These are phyloP conservation scores for Purpureocillium takamizusanense DNA, from an alignment of 2,329 filamentous ascomycete genomes.

Conservation along the genomic window DNA sequence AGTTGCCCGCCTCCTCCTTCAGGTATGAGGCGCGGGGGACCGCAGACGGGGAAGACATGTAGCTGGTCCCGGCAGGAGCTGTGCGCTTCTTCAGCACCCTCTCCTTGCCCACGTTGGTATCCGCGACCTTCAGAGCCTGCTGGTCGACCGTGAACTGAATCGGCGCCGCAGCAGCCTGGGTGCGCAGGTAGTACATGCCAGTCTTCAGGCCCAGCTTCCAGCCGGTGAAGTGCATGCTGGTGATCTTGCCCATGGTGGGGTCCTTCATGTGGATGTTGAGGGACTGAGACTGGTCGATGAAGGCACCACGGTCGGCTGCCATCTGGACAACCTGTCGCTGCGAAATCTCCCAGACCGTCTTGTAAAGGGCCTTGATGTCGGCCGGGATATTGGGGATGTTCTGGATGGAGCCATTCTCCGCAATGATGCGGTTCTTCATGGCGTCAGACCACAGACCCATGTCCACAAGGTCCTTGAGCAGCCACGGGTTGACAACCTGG, in stretches of 20 bases:
- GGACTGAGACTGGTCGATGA: conserved; percentile 98
- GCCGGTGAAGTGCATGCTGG: conserved; percentile 97
- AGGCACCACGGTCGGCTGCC: conserved; percentile 95
- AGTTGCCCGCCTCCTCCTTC: conserved; percentile 39
- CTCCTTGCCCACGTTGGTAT: conserved; percentile 66
- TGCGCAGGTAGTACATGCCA: conserved; percentile 99
- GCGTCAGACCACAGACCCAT: conserved; percentile 97
- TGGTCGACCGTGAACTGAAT: conserved; percentile 99
- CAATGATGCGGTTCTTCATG: conserved; percentile 99
- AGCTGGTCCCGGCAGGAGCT: conserved; percentile 43
- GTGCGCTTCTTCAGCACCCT: conserved; percentile 61
- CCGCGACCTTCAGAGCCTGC: conserved; percentile 79
- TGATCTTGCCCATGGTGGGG: conserved; percentile 99
- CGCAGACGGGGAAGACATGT: conserved; percentile 49
- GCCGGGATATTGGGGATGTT: conserved; percentile 94
- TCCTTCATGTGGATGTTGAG: conserved; percentile 99
- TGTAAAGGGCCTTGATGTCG: conserved; percentile 95
- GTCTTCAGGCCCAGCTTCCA: conserved; percentile 99
- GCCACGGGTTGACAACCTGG: conserved; percentile 98
- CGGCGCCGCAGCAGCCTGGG: conserved; percentile 89
- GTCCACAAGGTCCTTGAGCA: conserved; percentile 95
- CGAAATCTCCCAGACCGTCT: conserved; percentile 99
- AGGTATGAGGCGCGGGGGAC: conserved; percentile 61
- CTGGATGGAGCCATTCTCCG: conserved; percentile 90
- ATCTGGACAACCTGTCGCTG: conserved; percentile 94